Evolutionary conservation across 1,139 yeast species (phyloP), one percentile per base, ranked within the genome.

Genomic region (Meyerozyma sp.): DNA sequence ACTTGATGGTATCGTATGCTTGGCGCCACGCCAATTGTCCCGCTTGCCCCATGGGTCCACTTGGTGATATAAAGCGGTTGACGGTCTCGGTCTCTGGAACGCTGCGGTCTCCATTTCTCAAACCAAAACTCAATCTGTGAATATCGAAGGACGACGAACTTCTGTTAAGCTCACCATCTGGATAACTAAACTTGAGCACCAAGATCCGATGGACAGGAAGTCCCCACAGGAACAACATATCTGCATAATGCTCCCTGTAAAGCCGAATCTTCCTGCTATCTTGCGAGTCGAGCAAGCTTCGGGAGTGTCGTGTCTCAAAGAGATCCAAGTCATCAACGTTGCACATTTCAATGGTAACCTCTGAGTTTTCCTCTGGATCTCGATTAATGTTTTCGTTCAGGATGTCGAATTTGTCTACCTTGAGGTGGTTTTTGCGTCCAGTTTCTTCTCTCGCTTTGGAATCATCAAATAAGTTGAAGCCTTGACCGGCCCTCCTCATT

Each of bases 201-300:
- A 91, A 93, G 29, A 87, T 78, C 32, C 96, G 65, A 51, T 83
- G 80, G 16, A 86, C 75, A 0, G 90, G 88, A 26, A 90, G 69
- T 0, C 93, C 94, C 98, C 98, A 91, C 35, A 76, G 63, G 54
- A 78, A 88, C 21, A 91, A 66, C 60, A 90, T 74, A n/a, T 84
- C 79, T 0, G 97, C 93, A 60, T 91, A 91, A 48, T 82, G 84
- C 28, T 76, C 73, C 36, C 96, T 66, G 59, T 85, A 87, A 11
- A 60, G 54, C 42, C 67, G 64, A 46, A 78, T 70, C 47, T 73
- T 74, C 1, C 59, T 63, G 25, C 68, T 70, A 42, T 77, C 75
- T 25, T 73, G 69, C 5, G 77, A 62, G 42, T 73, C 75, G 39
- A 85, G 62, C 38, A 82, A 61, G 1, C 77, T 62, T 37, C 66